phyloP scores from a whole-genome alignment of 1,284 basidiomycete genomes.

The Prillingera fragicola region DNA sequence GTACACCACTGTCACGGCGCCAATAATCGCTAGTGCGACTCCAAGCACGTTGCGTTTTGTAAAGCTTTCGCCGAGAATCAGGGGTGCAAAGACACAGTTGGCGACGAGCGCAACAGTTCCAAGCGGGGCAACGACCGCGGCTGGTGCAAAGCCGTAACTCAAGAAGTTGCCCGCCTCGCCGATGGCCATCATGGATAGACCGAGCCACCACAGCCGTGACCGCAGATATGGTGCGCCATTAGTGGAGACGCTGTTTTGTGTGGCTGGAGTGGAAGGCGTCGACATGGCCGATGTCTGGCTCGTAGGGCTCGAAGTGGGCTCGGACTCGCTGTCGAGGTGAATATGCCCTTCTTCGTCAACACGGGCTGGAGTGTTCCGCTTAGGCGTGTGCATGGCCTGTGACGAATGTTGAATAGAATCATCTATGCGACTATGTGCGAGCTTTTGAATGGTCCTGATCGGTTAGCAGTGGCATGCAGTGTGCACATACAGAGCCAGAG shows the following conservation, averaged over 20 bases:
- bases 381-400: neutral
- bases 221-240: conserved; percentile 64
- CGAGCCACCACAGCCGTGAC: conserved; percentile 87
- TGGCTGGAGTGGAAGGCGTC: conserved; percentile 2
- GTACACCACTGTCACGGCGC: conserved; percentile 87
- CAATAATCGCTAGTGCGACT: conserved; percentile 71
- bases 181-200: conserved; percentile 80
- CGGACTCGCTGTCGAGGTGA: neutral
- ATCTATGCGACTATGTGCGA: conserved; percentile 76
- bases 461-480: neutral
- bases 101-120: conserved; percentile 87
- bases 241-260: conserved; percentile 9
- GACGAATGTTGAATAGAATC: conserved; percentile 16
- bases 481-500: conserved; percentile 60
- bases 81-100: conserved; percentile 88
- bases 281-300: conserved; percentile 6
- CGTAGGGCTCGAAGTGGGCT: conserved; percentile 8
- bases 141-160: conserved; percentile 82
- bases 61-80: conserved; percentile 58
- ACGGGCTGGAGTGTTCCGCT: neutral
- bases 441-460: conserved; percentile 70
- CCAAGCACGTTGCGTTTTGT: conserved; percentile 75
- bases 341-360: neutral
- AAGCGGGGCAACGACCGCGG: conserved; percentile 88
- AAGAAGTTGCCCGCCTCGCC: conserved; percentile 91